phyloP scores from a whole-genome alignment of 2,329 filamentous ascomycete genomes.

The Domatiomyces catenatus region DNA sequence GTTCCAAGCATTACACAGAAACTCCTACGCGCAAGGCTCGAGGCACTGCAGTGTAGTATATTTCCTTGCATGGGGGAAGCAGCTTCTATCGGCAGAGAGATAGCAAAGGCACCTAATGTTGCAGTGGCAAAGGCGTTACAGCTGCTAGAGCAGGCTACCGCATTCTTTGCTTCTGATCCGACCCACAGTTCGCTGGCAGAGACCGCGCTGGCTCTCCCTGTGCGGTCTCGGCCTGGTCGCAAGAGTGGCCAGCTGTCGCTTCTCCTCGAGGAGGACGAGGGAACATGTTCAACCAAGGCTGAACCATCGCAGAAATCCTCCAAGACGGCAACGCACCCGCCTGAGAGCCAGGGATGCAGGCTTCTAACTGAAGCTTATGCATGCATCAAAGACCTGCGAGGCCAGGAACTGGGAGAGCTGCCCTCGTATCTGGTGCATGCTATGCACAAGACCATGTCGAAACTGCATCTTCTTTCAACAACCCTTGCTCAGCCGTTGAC shows the following conservation, averaged over 20 bases:
- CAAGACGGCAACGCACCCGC: conserved; percentile 2
- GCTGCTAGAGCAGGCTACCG: conserved; percentile 43
- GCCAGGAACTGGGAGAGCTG: not conserved
- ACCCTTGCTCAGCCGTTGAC: conserved; percentile 10
- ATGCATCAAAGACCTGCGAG: not conserved
- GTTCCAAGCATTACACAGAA: not conserved
- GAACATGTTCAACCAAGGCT: not conserved
- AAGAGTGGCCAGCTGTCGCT: conserved; percentile 19
- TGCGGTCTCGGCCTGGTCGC: conserved; percentile 43
- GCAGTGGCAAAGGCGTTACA: conserved; percentile 25
- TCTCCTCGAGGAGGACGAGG: conserved; percentile 5
- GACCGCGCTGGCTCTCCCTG: conserved; percentile 72
- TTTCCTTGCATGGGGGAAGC: not conserved
- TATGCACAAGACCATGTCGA: conserved; percentile 8
- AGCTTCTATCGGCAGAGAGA: not conserved
- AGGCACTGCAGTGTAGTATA: not conserved
- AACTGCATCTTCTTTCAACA: conserved; percentile 14
- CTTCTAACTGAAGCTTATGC: conserved; percentile 9
- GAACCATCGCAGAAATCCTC: not conserved
- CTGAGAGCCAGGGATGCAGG: not conserved
- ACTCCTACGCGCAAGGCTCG: not conserved
- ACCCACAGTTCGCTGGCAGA: conserved; percentile 84
- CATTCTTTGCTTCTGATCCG: conserved; percentile 35
- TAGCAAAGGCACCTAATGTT: not conserved
- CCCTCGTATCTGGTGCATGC: conserved; percentile 11